Conservation (phyloP, 1,139 yeast genomes). For the Hanseniaspora gamundiae region DNA sequence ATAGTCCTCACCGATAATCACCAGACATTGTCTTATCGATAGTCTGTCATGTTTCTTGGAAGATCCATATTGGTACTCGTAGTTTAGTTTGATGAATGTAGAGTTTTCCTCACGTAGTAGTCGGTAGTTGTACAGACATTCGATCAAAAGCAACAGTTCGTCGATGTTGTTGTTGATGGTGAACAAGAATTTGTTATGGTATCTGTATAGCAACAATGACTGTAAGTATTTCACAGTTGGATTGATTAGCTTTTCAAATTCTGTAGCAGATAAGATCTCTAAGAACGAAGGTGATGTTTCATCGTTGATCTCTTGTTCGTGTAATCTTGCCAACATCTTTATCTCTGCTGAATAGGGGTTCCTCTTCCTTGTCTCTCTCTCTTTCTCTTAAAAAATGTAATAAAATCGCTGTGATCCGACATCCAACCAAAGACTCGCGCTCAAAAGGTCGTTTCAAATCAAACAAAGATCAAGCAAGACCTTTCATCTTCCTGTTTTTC, state of each 20-base stretch:
- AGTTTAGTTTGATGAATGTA: background rate
- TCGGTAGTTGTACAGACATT: background rate
- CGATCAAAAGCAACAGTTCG: background rate
- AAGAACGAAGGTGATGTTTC: background rate
- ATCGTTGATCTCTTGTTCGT: background rate
- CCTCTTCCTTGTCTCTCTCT: too few species aligned
- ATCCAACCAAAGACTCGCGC: too few species aligned
- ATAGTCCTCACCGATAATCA: conserved; percentile 4
- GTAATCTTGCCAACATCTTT: background rate
- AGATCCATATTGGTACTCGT: background rate
- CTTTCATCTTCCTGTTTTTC: too few species aligned
- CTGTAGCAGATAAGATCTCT: background rate
- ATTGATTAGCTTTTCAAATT: background rate
- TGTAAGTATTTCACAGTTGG: background rate
- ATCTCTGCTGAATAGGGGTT: too few species aligned
- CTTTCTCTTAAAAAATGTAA: too few species aligned
- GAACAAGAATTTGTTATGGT: background rate
- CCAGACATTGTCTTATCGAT: background rate
- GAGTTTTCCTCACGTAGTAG: background rate
- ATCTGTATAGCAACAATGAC: background rate
- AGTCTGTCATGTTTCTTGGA: background rate
- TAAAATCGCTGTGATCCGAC: too few species aligned
- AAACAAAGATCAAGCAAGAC: too few species aligned
- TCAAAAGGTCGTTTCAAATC: too few species aligned
- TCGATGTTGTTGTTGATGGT: background rate